Base-by-base conservation (phyloP, 495 filamentous ascomycete species). In the Penicillium tannophilum region DNA sequence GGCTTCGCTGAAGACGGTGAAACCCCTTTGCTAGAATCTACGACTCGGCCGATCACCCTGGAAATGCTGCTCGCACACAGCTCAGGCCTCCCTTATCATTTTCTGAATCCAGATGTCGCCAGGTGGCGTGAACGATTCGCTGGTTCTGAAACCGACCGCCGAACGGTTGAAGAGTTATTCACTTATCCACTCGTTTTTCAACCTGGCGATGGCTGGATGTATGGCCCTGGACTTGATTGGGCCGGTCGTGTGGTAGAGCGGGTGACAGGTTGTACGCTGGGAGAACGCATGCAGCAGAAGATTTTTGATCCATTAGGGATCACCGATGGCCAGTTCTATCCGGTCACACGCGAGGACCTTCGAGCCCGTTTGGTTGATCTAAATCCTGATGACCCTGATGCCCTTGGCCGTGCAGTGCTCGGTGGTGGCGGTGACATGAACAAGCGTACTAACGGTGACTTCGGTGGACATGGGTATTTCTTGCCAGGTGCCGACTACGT, bases 391-490 rank as follows among this genome's bases (percentile, higher is more conserved):
- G 68, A 72, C 30, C 62, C 59, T 0, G 63, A 69, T 24, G 68
- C 47, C 9, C 39, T 69, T 14, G 65, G 68, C 1, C 53, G 44
- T 16, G 66, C 70, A 4, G 68, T 72, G 3, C 24, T 70, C 6
- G 72, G 63, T 23, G 60, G 65, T 19, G 48, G 63, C 42, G 54
- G 66, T 43, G 62, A 68, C 60, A 60, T 61, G 26, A 70, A 74
- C 30, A 47, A 41, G 39, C 63, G 61, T 35, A 55, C 57, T 3
- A 52, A 45, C 9, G 74, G 78, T 16, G 72, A 79, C 56, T 69
- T 79, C 28, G 86, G 83, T 2, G 86, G 86, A 1, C 75, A 74
- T 10, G 86, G 86, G 1, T 39, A 81, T 19, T 85, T 72, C 51
- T 70, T 76, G 6, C 67, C 74, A 0, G 76, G 79, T 6, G 62